Conservation (phyloP, 768 basidiomycete species). For the Suillus spraguei region DNA sequence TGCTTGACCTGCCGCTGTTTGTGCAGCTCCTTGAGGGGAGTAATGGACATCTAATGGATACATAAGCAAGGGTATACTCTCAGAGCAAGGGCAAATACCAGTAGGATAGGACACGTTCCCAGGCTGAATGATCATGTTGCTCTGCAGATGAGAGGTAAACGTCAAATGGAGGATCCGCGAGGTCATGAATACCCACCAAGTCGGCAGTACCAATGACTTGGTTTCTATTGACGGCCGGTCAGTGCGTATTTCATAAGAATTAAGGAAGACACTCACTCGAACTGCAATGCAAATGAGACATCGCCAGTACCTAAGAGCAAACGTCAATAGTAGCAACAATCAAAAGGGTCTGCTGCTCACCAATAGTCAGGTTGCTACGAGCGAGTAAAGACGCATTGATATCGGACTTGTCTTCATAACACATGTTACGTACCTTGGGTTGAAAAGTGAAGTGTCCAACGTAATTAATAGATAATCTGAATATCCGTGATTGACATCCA, state of each 20-base stretch:
- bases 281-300: slow-evolving; percentile 60
- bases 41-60: slow-evolving; percentile 54
- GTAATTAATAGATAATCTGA: slow-evolving; percentile 69
- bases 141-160: slow-evolving; percentile 32
- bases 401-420: slow-evolving; percentile 9
- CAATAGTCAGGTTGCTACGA: slow-evolving; percentile 41
- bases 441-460: slow-evolving; percentile 59
- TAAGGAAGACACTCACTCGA: slow-evolving; percentile 43
- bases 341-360: slow-evolving; percentile 14
- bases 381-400: not conserved
- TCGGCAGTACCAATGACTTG: slow-evolving; percentile 61
- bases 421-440: slow-evolving; percentile 52
- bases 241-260: not conserved
- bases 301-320: slow-evolving; percentile 60
- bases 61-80: not conserved
- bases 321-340: slow-evolving; percentile 19
- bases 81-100: slow-evolving; percentile 32
- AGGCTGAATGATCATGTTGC: slow-evolving; percentile 57
- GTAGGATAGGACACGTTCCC: slow-evolving; percentile 60
- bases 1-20: slow-evolving; percentile 49
- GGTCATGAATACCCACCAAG: slow-evolving; percentile 39
- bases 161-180: not conserved
- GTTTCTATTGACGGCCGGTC: slow-evolving; percentile 34
- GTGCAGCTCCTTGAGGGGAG: slow-evolving; percentile 54
- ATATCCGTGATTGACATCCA: slow-evolving; percentile 73